These are phyloP conservation scores for Gossypium herbaceum DNA, from an alignment of 345 rosid species.

Conservation along the genomic window DNA sequence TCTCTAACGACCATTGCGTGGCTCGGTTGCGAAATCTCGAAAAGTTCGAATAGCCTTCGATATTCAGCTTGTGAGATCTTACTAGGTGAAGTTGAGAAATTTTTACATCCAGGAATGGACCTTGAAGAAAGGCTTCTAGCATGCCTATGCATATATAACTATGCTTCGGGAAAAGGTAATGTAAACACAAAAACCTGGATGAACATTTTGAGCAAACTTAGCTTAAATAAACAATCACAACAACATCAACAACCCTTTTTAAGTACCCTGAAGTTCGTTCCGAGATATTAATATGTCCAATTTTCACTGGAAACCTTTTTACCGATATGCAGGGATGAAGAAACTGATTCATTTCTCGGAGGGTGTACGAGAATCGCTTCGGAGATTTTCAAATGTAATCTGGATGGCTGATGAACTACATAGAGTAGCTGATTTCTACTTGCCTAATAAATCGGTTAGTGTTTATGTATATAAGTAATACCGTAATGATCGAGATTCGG, in stretches of 20 bases:
- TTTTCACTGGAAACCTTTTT: no score
- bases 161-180: constrained; percentile 82
- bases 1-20: constrained; percentile 62
- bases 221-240: background rate
- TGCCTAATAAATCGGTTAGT: constrained; percentile 73
- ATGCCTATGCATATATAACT: constrained; percentile 80
- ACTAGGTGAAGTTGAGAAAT: constrained; percentile 57
- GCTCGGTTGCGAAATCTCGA: constrained; percentile 73
- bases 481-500: no score
- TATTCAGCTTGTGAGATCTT: constrained; percentile 63
- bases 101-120: constrained; percentile 78
- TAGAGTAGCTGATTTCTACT: constrained; percentile 69
- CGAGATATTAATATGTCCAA: background rate
- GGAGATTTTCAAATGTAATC: constrained; percentile 75
- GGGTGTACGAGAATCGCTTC: constrained; percentile 78
- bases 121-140: constrained; percentile 84
- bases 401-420: constrained; percentile 98
- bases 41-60: constrained; percentile 46
- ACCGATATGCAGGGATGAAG: constrained; percentile 52
- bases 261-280: background rate
- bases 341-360: constrained; percentile 72
- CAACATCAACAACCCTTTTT: background rate
- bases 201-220: background rate
- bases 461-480: background rate
- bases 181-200: background rate